Percentiles rank a stretch among this genome's conserved stretches.
Evolutionary conservation across 1,139 yeast species (phyloP).

Genomic region (Zhuliangozyma blackwelliae): DNA sequence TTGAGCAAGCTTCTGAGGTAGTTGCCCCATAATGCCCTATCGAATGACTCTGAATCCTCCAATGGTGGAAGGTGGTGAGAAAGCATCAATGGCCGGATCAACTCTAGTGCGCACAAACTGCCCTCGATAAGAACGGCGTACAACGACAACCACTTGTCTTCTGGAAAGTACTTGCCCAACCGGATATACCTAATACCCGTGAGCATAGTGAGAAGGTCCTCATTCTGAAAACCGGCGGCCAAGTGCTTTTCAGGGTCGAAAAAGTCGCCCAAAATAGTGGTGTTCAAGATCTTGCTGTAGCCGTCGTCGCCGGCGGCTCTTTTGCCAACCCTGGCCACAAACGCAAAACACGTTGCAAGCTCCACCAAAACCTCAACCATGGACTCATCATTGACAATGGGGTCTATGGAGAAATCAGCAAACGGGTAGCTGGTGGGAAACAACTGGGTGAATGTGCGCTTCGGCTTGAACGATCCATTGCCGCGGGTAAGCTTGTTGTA

Average conservation of each 20-base stretch:
- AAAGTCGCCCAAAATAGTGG: conserved; percentile 27
- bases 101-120: conserved; percentile 52
- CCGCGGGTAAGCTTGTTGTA: conserved; percentile 52
- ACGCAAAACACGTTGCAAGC: conserved; percentile 55
- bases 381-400: conserved; percentile 65
- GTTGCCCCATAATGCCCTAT: conserved; percentile 60
- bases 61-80: conserved; percentile 52
- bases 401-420: conserved; percentile 62
- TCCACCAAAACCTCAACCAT: conserved; percentile 75
- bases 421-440: conserved; percentile 73
- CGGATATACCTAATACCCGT: conserved; percentile 57
- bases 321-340: conserved; percentile 51
- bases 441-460: conserved; percentile 59
- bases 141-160: conserved; percentile 65
- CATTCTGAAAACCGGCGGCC: conserved; percentile 30
- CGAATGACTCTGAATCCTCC: conserved; percentile 45
- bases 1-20: conserved; percentile 57
- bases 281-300: conserved; percentile 23
- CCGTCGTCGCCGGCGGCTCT: conserved; percentile 46
- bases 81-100: conserved; percentile 53
- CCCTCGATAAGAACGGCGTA: conserved; percentile 62
- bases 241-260: conserved; percentile 30
- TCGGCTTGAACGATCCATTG: conserved; percentile 50
- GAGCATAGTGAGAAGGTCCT: conserved; percentile 44
- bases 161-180: conserved; percentile 60